Conservation (phyloP, 306 rosid species). For the Carpinus viminea region DNA sequence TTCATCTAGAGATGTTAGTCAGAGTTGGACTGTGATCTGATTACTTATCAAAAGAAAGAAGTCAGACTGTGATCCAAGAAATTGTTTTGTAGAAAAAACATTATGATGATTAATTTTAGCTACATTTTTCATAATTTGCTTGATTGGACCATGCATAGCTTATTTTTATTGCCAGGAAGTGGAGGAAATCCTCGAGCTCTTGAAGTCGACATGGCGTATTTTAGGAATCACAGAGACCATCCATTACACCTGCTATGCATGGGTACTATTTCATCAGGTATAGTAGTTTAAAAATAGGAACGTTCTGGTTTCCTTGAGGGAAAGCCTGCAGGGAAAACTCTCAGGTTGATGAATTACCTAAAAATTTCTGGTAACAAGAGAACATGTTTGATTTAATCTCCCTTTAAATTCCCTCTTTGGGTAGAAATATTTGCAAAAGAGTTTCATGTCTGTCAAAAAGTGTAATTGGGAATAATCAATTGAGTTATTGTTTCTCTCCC, state of each 20-base stretch:
- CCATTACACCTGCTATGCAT: constrained; percentile 89
- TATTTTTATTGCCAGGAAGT: constrained; percentile 72
- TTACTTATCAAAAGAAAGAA: too few relatives aligned
- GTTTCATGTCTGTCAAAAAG: neutral
- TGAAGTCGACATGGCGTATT: constrained; percentile 98
- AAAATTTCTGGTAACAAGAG: neutral
- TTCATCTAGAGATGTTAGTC: constrained; percentile 14
- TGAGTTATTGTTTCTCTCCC: neutral
- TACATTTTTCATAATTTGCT: constrained; percentile 9
- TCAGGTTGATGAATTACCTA: neutral
- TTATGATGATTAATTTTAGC: constrained; percentile 1
- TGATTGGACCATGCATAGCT: constrained; percentile 23
- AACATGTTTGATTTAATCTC: neutral
- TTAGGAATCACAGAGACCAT: constrained; percentile 96
- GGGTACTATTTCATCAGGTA: constrained; percentile 99
- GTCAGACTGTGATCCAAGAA: constrained; percentile 13
- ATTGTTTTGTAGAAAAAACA: neutral
- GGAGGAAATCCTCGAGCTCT: constrained; percentile 93
- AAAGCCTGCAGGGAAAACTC: neutral
- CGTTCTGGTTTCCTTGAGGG: neutral
- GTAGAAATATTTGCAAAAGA: too few relatives aligned
- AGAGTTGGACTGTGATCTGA: neutral
- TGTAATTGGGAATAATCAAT: neutral
- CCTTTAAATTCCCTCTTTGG: neutral
- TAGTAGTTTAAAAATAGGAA: neutral